Evolutionary conservation across 129 eudicot species (phyloP).

Genomic region (Saussurea involucrata): DNA sequence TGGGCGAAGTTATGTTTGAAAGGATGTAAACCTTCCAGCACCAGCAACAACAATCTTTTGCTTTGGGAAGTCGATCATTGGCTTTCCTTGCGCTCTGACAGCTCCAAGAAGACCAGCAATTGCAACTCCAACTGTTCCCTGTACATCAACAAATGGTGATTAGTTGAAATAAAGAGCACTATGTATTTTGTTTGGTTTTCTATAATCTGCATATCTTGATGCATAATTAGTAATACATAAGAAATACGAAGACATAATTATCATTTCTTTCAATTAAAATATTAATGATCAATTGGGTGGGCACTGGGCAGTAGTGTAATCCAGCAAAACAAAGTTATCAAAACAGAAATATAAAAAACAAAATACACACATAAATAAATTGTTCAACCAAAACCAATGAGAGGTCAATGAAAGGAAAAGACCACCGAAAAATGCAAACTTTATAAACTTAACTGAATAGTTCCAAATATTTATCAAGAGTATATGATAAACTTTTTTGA

Average conservation of each 20-base stretch:
- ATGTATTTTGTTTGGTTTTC: not conserved
- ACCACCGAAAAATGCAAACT: too few relatives aligned
- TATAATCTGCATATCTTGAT: not conserved
- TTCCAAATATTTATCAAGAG: too few relatives aligned
- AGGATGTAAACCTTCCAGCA: conserved; percentile 76
- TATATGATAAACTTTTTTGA: too few relatives aligned
- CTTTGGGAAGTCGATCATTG: conserved; percentile 93
- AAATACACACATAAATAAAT: too few relatives aligned
- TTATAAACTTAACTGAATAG: too few relatives aligned
- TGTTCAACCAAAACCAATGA: too few relatives aligned
- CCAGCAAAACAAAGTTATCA: too few relatives aligned
- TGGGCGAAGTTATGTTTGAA: not conserved
- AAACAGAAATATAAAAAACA: too few relatives aligned
- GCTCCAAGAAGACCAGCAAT: conserved; percentile 99
- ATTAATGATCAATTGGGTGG: not conserved
- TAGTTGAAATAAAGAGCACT: not conserved
- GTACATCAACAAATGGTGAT: not conserved
- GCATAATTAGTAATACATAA: not conserved
- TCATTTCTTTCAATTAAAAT: not conserved
- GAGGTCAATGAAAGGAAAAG: too few relatives aligned
- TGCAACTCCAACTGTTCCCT: conserved; percentile 99
- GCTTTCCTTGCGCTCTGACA: conserved; percentile 96
- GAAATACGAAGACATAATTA: not conserved
- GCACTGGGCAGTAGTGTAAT: not conserved
- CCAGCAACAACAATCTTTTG: conserved; percentile 96